A percentile compares a stretch with the other conserved stretches of the same genome.
These are phyloP conservation scores for Trifolium repens DNA, from an alignment of 306 rosid genomes.

Conservation along the genomic window DNA sequence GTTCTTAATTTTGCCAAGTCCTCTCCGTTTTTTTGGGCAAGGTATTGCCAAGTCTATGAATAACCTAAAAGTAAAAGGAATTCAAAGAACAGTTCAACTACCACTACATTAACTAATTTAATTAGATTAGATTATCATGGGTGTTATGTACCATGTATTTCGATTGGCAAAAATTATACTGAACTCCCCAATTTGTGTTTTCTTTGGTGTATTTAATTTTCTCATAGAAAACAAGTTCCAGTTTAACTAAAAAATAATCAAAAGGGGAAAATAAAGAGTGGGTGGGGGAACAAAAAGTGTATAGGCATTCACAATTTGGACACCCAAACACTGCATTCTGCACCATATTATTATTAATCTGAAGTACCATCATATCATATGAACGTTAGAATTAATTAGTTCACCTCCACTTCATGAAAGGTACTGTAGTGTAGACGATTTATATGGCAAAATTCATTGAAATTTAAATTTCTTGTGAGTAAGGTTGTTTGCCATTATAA, in stretches of 20 bases:
- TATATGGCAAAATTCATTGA: background rate
- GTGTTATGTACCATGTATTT: background rate
- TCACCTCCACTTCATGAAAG: conserved; percentile 26
- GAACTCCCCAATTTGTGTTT: background rate
- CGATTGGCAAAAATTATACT: background rate
- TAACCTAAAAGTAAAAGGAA: conserved; percentile 22
- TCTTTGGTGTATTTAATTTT: background rate
- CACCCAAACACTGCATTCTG: background rate
- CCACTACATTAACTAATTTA: conserved; percentile 40
- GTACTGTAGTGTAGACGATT: conserved; percentile 17
- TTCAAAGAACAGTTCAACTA: conserved; percentile 61
- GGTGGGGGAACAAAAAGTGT: background rate
- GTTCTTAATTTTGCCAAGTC: conserved; percentile 15
- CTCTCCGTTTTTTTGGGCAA: background rate
- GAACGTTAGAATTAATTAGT: conserved; percentile 1
- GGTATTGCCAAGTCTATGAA: conserved; percentile 8
- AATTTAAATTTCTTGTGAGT: background rate
- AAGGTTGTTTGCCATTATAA: background rate
- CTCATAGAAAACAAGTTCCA: background rate
- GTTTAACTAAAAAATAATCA: background rate
- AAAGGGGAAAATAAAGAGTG: no score
- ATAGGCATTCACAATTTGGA: conserved; percentile 4
- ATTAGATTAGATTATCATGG: conserved; percentile 20
- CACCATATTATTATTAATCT: conserved; percentile 26
- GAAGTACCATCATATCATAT: conserved; percentile 8